These are phyloP conservation scores for Penicillium rolfsii DNA, from an alignment of 2,329 filamentous ascomycete species.

Conservation along the genomic window DNA sequence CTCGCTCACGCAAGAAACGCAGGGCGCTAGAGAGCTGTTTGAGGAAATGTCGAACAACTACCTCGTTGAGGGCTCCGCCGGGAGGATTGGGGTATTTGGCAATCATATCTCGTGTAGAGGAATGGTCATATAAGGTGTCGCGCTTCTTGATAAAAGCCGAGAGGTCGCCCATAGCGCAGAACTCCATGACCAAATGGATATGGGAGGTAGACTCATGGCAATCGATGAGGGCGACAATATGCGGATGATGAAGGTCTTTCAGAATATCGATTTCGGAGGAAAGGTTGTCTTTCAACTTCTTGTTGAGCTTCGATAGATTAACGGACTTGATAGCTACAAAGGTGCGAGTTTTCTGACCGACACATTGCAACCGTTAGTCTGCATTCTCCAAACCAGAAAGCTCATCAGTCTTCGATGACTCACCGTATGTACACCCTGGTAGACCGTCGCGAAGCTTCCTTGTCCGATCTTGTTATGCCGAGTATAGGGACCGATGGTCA, in stretches of 20 bases:
- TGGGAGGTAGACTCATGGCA: slow-evolving; percentile 84
- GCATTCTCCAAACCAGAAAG: neutral
- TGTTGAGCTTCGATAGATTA: slow-evolving; percentile 85
- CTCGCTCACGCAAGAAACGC: slow-evolving; percentile 79
- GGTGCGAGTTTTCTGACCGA: slow-evolving; percentile 69
- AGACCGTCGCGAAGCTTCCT: slow-evolving; percentile 96
- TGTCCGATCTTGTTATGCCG: slow-evolving; percentile 91
- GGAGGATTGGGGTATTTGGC: slow-evolving; percentile 85
- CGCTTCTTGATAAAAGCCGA: slow-evolving; percentile 96
- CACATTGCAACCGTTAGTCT: slow-evolving; percentile 7
- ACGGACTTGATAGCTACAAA: slow-evolving; percentile 97
- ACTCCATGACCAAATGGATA: slow-evolving; percentile 98
- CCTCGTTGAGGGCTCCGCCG: slow-evolving; percentile 88
- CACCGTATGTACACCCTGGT: slow-evolving; percentile 83
- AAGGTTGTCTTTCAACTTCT: slow-evolving; percentile 94
- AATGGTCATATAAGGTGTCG: slow-evolving; percentile 75
- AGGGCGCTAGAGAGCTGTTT: slow-evolving; percentile 93
- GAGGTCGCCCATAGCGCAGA: slow-evolving; percentile 91
- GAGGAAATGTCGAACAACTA: slow-evolving; percentile 93
- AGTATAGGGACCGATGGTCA: slow-evolving; percentile 72
- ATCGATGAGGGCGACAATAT: slow-evolving; percentile 95
- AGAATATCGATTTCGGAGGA: slow-evolving; percentile 95
- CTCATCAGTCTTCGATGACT: slow-evolving; percentile 39
- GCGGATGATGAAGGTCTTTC: slow-evolving; percentile 88
- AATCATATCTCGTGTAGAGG: slow-evolving; percentile 85